These are phyloP conservation scores for Paraleonurus japonicus DNA, from an alignment of 257 asterid species.

Conservation along the genomic window DNA sequence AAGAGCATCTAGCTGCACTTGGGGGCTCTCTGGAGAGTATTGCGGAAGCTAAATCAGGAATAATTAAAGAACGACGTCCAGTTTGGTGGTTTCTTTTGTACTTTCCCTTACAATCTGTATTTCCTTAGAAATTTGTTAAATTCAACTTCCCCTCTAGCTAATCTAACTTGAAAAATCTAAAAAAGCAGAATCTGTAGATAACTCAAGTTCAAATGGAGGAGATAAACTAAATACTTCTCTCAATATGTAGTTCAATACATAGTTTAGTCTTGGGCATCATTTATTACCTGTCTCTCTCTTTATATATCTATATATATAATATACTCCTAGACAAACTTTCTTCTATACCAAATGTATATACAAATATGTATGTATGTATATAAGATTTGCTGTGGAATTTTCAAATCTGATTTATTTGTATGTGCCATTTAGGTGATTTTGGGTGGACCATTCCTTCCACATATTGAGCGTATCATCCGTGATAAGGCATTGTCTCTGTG, in stretches of 20 bases:
- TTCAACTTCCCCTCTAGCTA: background rate
- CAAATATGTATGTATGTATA: background rate
- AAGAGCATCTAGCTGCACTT: conserved; percentile 91
- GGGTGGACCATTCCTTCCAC: conserved; percentile 95
- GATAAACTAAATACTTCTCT: background rate
- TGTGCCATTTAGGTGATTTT: conserved; percentile 63
- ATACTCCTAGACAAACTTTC: background rate
- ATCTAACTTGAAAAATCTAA: background rate
- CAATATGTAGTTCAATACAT: background rate
- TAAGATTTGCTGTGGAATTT: conserved; percentile 1
- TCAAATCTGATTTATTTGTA: conserved; percentile 28
- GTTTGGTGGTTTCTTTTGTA: conserved; percentile 81
- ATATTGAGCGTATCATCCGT: conserved; percentile 72
- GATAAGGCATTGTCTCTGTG: conserved; percentile 61
- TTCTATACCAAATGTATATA: background rate
- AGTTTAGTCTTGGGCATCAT: background rate
- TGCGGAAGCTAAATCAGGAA: conserved; percentile 89
- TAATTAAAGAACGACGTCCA: conserved; percentile 80
- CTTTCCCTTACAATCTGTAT: conserved; percentile 15
- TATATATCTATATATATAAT: background rate
- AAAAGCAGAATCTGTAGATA: background rate
- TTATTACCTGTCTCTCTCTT: background rate
- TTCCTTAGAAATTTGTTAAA: background rate
- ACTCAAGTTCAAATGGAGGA: background rate
- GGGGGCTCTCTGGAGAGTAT: conserved; percentile 96